Evolutionary conservation across 768 basidiomycete genomes (phyloP), one percentile per base, ranked within the genome.

Genomic region (Galerina sulciceps): DNA sequence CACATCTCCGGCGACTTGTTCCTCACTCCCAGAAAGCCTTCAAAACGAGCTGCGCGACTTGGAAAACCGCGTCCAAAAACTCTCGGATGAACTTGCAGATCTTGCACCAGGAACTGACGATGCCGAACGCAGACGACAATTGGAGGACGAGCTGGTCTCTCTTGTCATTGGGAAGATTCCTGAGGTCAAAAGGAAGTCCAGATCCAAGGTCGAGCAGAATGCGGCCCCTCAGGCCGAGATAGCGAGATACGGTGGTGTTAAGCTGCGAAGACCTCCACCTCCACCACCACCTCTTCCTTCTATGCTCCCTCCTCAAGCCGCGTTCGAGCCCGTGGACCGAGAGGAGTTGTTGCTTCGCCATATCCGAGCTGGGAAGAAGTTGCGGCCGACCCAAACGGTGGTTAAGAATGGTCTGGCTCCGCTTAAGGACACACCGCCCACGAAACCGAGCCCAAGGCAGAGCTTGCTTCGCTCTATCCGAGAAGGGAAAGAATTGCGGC

Each of bases 341-440:
- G 26, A 31, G 26, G 26, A 31, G 2, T 31, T 31, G 5, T 17
- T 51, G 18, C 37, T 51, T 13, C 37, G 40, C 15, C 36, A 35
- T 11, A 51, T 51, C 49, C 37, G 17, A 23, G 49, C 49, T 40
- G 49, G 49, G 37, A 51, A 51, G 37, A 38, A 37, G 49, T 26
- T 51, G 11, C 20, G 20, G 20, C 49, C 49, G 37, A 51, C 49
- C 18, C 22, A 40, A 22, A 51, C 49, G 22, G 49, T 51, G 2
- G 37, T 51, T 5, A 51, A 37, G 49, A 20, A 15, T 36, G 49
- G 49, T 8, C 8, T 13, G 18, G 14, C 38, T 5, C 49, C 49
- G 14, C 18, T 38, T 40, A 4, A 5, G 26, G 26, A 8, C 8
- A 31, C 8, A 8, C 26, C 26, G 26, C 26, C 26, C 26, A 8